Evolutionary conservation across 345 rosid genomes (phyloP), one percentile per base, ranked within the genome.

Genomic region (Boechera divaricarpa): DNA sequence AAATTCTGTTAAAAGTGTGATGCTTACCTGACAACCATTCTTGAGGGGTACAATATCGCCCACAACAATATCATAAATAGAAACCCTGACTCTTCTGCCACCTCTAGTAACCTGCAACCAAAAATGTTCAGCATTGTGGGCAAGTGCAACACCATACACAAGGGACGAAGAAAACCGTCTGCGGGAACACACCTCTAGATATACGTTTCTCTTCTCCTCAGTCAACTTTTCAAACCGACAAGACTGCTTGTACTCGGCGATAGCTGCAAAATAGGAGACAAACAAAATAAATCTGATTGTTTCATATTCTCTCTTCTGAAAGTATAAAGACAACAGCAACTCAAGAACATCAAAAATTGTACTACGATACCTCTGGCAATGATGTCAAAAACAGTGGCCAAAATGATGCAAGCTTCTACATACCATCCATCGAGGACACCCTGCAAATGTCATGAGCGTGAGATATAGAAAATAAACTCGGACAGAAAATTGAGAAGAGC

Each of bases 31-130:
- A 77, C 84, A 86, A 42, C 98, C 98, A 58, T 86, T 91, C 73
- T 80, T 83, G 21, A 94, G 96, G 64, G 96, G 98, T 73, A 91
- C 67, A 61, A 91, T 81, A 82, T 94, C 97, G 33, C 98, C 98
- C 71, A 91, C 97, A 49, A 94, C 94, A 73, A 94, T 76, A 75
- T 94, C 97, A 73, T 79, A 86, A 72, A 83, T 86, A 24, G 87
- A 91, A 70, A 89, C 77, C 82, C 77, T 79, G 71, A 81, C 74
- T 67, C 65, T 65, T 82, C 90, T 87, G n/a, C 89, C 96, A 69
- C 83, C 91, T 82, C 97, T 88, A 80, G 77, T 77, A 47, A 87
- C 93, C 98, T 94, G 81, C 65, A 79, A 74, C 16, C 28, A 58
- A 60, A 66, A 58, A 45, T 11, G 13, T 10, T 42, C 33, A 61